phyloP scores from a whole-genome alignment of 2,329 filamentous ascomycete species.

The Volutella citrinella region DNA sequence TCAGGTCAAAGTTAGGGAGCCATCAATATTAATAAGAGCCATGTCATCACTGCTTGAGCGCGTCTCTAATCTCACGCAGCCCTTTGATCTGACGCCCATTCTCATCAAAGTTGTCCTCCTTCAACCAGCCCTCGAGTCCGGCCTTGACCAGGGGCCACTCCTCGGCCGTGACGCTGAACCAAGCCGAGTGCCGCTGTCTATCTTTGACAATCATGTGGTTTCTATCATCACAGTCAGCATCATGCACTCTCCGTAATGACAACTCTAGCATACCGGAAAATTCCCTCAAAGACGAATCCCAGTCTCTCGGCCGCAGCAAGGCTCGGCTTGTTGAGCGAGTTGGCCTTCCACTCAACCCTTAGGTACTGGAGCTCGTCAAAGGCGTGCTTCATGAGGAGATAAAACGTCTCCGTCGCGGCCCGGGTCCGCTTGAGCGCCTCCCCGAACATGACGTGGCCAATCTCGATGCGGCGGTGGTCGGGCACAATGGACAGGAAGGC shows the following conservation, averaged over 20 bases:
- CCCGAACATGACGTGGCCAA: slow-evolving; percentile 54
- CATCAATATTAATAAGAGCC: too few relatives aligned
- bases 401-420: slow-evolving; percentile 56
- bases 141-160: background rate
- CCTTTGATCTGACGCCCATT: background rate
- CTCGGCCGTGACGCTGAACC: background rate
- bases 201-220: background rate
- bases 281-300: slow-evolving; percentile 58
- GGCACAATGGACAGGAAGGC: slow-evolving; percentile 47
- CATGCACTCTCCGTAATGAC: too few relatives aligned
- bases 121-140: background rate
- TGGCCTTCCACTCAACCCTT: slow-evolving; percentile 64
- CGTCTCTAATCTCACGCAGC: background rate
- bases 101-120: background rate
- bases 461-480: slow-evolving; percentile 49
- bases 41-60: too few relatives aligned
- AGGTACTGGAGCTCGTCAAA: slow-evolving; percentile 53
- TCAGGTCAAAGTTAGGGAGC: too few relatives aligned
- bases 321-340: slow-evolving; percentile 53
- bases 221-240: slow-evolving; percentile 1
- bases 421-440: slow-evolving; percentile 49
- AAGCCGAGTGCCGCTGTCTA: background rate
- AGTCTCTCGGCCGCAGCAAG: slow-evolving; percentile 52
- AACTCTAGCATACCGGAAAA: slow-evolving; percentile 49
- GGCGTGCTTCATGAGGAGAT: slow-evolving; percentile 50